phyloP scores from a whole-genome alignment of 192 early-diverging fungal genomes.

The Coemansia biformis region DNA sequence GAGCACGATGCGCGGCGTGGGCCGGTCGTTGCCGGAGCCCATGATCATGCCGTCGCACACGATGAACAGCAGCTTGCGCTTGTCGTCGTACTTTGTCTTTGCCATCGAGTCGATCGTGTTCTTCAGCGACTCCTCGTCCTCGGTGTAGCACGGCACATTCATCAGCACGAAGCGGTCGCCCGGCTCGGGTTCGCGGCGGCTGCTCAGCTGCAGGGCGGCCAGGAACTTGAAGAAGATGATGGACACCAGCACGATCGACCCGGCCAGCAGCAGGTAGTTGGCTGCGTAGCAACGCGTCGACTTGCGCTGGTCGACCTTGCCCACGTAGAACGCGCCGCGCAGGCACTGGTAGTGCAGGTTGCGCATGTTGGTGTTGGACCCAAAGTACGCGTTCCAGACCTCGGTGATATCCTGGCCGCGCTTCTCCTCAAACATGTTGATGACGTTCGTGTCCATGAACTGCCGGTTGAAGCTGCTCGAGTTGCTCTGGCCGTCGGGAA shows the following conservation, averaged over 20 bases:
- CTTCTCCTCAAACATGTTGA: conserved; percentile 58
- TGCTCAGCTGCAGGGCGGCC: conserved; percentile 79
- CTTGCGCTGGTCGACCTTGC: conserved; percentile 74
- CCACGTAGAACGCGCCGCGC: conserved; percentile 76
- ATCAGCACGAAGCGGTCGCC: conserved; percentile 88
- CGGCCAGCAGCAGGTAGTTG: conserved; percentile 73
- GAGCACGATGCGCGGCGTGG: no score
- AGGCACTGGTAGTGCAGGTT: conserved; percentile 64
- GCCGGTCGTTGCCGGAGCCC: no score
- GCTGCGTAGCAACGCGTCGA: conserved; percentile 67
- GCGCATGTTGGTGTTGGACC: conserved; percentile 39
- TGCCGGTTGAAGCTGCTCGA: conserved; percentile 42
- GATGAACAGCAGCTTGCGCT: conserved; percentile 91
- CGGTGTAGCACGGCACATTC: conserved; percentile 95
- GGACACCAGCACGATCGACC: conserved; percentile 71
- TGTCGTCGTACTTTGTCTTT: conserved; percentile 87
- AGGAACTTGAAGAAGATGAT: conserved; percentile 91
- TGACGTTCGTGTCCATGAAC: conserved; percentile 59
- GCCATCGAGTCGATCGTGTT: conserved; percentile 91
- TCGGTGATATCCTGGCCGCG: conserved; percentile 59
- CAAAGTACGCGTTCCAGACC: conserved; percentile 51
- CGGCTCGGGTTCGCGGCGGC: conserved; percentile 72
- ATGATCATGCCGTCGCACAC: conserved; percentile 96
- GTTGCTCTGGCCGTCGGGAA: conserved; percentile 40
- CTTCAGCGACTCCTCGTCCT: conserved; percentile 85